Evolutionary conservation across 345 rosid genomes (phyloP), one percentile per base, ranked within the genome.

Genomic region (Draba incana): DNA sequence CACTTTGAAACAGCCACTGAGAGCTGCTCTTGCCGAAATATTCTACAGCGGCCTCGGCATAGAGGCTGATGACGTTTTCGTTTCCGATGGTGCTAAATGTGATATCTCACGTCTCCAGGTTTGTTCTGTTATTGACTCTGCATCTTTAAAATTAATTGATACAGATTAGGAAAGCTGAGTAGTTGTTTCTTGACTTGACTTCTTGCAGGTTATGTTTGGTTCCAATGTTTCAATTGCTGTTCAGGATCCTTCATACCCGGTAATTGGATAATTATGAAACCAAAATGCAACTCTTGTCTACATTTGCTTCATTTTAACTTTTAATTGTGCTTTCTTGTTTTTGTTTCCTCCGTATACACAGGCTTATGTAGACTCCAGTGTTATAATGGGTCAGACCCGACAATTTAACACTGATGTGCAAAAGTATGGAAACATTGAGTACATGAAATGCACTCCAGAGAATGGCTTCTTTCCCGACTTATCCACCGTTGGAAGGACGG

Each of bases 161-260:
- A 50, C 33, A 49, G 5, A 10, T 12, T 16, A 16, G 20, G 13
- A 31, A 24, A 70, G 12, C 57, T 70, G 10, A 63, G 38, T 38
- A 49, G n/a, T 20, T 62, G 25, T 23, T 62, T 68, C 47, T 61
- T 59, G 38, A 35, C 72, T 50, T 35, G 54, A 51, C 42, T 53
- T 69, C 43, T 77, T 33, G 79, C 86, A 88, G 98, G 71, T 87
- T 67, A 78, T 88, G 78, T 88, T 93, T 81, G 98, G 98, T 48
- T 84, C 94, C 62, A 59, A 87, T 20, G 86, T 86, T 47, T 82
- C 97, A 12, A 71, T 90, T 78, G 96, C 97, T 9, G 97, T 93
- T 66, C 98, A 93, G 84, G 98, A 93, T 71, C 98, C 98, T 62
- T 93, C 98, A 65, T 90, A 90, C 73, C 98, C 98, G 92, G 98